These are phyloP conservation scores for Pseudomonodictys pantanalensis DNA, from an alignment of 495 filamentous ascomycete genomes.

Conservation along the genomic window DNA sequence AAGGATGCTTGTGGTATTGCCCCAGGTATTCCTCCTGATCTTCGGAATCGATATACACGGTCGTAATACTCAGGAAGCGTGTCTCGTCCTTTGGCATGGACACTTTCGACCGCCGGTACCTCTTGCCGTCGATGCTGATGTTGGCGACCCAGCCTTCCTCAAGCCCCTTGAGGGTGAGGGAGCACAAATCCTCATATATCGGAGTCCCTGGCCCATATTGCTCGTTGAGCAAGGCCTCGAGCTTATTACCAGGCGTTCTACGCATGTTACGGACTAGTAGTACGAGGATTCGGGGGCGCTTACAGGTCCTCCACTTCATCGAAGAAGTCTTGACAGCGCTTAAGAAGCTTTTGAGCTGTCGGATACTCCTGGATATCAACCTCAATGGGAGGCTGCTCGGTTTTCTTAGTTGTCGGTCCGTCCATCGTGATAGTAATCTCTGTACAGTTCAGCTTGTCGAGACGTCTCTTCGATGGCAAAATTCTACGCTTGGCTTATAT, in stretches of 20 bases:
- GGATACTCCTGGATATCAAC: conserved; percentile 35
- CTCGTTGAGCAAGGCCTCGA: conserved; percentile 44
- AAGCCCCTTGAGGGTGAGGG: conserved; percentile 41
- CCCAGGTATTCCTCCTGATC: conserved; percentile 44
- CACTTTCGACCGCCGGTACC: conserved; percentile 48
- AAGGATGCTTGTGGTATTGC: conserved; percentile 50
- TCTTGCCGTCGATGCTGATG: conserved; percentile 41
- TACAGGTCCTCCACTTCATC: conserved; percentile 46
- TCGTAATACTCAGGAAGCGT: conserved; percentile 49
- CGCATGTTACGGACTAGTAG: background rate
- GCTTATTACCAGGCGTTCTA: conserved; percentile 47
- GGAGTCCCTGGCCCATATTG: conserved; percentile 46
- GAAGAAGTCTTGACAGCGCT: conserved; percentile 43
- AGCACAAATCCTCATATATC: conserved; percentile 47
- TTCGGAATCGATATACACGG: conserved; percentile 52
- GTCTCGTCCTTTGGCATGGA: conserved; percentile 40
- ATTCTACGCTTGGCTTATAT: too few species aligned
- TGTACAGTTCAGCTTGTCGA: too few species aligned
- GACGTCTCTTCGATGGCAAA: too few species aligned
- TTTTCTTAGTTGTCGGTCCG: background rate
- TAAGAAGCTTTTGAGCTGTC: conserved; percentile 43
- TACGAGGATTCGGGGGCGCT: background rate
- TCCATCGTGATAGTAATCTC: background rate
- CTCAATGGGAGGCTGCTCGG: background rate
- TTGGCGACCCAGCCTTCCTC: conserved; percentile 50